Conservation (phyloP, 371 early-diverging fungal species). For the Mortierella polycephala region DNA sequence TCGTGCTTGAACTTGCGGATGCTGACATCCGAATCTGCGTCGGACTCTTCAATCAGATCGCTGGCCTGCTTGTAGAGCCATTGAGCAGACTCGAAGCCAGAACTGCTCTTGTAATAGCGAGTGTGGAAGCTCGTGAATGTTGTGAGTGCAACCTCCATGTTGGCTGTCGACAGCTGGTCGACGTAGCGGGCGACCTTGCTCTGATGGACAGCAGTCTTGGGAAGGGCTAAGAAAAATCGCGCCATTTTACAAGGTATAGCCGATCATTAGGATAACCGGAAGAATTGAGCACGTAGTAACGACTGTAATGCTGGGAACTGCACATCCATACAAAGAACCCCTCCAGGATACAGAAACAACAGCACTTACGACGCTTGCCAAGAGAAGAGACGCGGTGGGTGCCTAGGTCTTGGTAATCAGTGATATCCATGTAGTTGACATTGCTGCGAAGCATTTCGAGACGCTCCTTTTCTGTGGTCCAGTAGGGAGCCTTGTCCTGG, state of each 20-base stretch:
- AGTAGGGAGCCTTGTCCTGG: slow-evolving; percentile 63
- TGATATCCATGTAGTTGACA: slow-evolving; percentile 89
- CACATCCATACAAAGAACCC: background rate
- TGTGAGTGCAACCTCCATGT: slow-evolving; percentile 72
- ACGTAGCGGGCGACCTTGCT: slow-evolving; percentile 67
- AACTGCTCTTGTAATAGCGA: slow-evolving; percentile 87
- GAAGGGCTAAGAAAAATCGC: slow-evolving; percentile 54
- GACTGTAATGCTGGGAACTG: background rate
- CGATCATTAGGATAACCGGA: background rate
- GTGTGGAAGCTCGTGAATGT: slow-evolving; percentile 85
- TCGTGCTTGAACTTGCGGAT: slow-evolving; percentile 79
- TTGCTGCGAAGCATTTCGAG: slow-evolving; percentile 71
- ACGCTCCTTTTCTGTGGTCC: slow-evolving; percentile 76
- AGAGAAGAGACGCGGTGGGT: slow-evolving; percentile 3
- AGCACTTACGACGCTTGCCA: slow-evolving; percentile 41
- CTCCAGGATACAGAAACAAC: background rate
- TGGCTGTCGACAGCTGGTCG: slow-evolving; percentile 65
- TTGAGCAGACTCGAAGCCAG: slow-evolving; percentile 75
- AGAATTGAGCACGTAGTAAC: background rate
- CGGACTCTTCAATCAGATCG: slow-evolving; percentile 60
- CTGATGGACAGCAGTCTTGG: slow-evolving; percentile 58
- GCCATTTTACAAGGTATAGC: background rate
- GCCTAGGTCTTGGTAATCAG: slow-evolving; percentile 65
- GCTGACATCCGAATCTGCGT: slow-evolving; percentile 64
- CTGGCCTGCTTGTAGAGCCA: slow-evolving; percentile 79